These are phyloP conservation scores for Canna indica DNA, from an alignment of 176 grass and related monocot species.

Conservation along the genomic window DNA sequence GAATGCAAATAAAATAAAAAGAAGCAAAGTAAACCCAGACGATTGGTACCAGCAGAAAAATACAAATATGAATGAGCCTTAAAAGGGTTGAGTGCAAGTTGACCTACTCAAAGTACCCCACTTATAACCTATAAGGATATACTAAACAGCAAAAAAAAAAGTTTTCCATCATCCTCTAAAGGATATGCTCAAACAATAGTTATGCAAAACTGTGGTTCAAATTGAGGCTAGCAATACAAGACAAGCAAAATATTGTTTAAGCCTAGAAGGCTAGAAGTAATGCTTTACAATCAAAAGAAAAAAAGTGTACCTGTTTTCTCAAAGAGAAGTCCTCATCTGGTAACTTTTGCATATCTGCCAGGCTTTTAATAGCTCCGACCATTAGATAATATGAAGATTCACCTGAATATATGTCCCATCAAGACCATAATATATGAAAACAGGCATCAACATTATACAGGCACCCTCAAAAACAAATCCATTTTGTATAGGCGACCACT, in stretches of 20 bases:
- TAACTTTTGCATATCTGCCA: constrained; percentile 74
- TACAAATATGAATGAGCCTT: background rate
- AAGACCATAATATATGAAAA: constrained; percentile 12
- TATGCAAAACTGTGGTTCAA: background rate
- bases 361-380: constrained; percentile 53
- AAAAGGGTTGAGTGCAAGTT: background rate
- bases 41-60: background rate
- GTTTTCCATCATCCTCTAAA: background rate
- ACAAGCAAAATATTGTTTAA: background rate
- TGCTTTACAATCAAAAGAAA: background rate
- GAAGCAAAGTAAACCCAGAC: too few species aligned
- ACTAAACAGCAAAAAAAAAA: background rate
- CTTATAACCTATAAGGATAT: too few species aligned
- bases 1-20: background rate
- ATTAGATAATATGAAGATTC: constrained; percentile 62
- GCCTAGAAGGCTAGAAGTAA: background rate
- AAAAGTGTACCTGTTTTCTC: constrained; percentile 65
- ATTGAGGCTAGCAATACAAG: background rate
- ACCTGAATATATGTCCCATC: constrained; percentile 40
- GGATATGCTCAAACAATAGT: background rate
- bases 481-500: too few species aligned
- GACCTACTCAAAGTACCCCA: background rate
- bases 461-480: background rate
- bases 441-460: background rate
- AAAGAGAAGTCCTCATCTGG: constrained; percentile 76